Base-by-base conservation (phyloP, 1,284 basidiomycete genomes). In the Acaromyces ingoldii region DNA sequence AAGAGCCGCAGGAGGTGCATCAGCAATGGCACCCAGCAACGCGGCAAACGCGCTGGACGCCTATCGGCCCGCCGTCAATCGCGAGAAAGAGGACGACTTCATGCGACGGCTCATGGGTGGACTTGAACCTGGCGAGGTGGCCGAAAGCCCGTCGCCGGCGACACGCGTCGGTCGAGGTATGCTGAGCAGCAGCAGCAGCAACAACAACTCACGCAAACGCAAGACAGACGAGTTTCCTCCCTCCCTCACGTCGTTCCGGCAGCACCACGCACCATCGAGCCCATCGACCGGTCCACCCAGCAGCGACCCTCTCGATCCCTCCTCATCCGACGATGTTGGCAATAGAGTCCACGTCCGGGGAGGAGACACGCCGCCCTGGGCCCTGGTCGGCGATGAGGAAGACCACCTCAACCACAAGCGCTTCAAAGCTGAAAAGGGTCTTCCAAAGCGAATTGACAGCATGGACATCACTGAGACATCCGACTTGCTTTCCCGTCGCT, bases 71-170 rank as follows among this genome's bases (percentile, higher is more conserved):
- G 29, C 58, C 4, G 58, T 64, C 31, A 69, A 52, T 51, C 57
- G 61, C 17, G 69, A 70, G 52, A 63, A 72, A 42, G 72, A 75
- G 34, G 70, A 67, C 25, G 72, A 72, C 57, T 75, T 75, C 47
- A 75, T 75, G 72, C 59, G 61, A 22, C 48, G 54, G 22, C 55
- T 75, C 34, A 62, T 75, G 51, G 69, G 64, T 42, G 67, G 65
- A 21, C 63, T 75, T 28, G 60, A 65, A 29, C 45, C 55, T 40
- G 45, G 57, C 36, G 50, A 47, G n/a, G 46, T 53, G 37, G 51
- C 58, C 46, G 3, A 9, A 7, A 19, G 28, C 10, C 26, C 26
- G 11, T 21, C n/a, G 24, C 30, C 25, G 19, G 19, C 5, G 42
- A 45, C 4, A 45, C 29, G 19, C 42, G 29, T 30, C n/a, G n/a